Evolutionary conservation across 2,329 filamentous ascomycete species (phyloP).

Genomic region (Hypoxylon sp.): DNA sequence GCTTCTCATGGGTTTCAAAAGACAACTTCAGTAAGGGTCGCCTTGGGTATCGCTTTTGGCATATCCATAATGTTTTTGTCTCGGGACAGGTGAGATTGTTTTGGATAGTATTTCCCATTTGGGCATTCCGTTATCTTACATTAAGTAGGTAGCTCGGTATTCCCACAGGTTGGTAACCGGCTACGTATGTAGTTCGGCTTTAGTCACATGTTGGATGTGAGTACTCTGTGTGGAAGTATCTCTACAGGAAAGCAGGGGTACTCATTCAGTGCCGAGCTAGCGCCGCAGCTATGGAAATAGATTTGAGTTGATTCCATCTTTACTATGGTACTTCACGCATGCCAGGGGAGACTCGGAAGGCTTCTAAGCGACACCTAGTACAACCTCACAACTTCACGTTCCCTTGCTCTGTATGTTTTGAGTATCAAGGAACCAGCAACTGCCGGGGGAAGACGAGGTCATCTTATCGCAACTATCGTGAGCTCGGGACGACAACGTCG

Average conservation of each 20-base stretch:
- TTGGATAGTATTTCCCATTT: constrained; percentile 4
- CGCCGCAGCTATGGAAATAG: constrained; percentile 29
- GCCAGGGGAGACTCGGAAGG: constrained; percentile 8
- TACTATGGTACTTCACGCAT: constrained; percentile 1
- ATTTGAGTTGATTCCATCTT: constrained; percentile 24
- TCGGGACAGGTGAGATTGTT: constrained; percentile 1
- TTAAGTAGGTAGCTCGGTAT: background rate
- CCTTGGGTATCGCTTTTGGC: constrained; percentile 5
- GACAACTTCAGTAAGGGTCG: constrained; percentile 5
- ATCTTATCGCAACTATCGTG: constrained; percentile 7
- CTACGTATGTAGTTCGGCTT: background rate
- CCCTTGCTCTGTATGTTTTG: constrained; percentile 16
- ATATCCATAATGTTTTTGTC: constrained; percentile 8
- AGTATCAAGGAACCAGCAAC: constrained; percentile 11
- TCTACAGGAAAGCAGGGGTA: constrained; percentile 28
- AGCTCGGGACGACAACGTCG: constrained; percentile 10
- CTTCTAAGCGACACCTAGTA: constrained; percentile 27
- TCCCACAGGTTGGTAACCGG: constrained; percentile 12
- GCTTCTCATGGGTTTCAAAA: constrained; percentile 39
- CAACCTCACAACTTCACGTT: constrained; percentile 27
- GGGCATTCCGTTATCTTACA: constrained; percentile 1
- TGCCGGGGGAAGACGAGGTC: constrained; percentile 13
- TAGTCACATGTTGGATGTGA: constrained; percentile 6
- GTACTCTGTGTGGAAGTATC: constrained; percentile 9
- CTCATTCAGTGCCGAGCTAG: constrained; percentile 27